phyloP scores from a whole-genome alignment of 345 rosid genomes.

The Populus deltoides region DNA sequence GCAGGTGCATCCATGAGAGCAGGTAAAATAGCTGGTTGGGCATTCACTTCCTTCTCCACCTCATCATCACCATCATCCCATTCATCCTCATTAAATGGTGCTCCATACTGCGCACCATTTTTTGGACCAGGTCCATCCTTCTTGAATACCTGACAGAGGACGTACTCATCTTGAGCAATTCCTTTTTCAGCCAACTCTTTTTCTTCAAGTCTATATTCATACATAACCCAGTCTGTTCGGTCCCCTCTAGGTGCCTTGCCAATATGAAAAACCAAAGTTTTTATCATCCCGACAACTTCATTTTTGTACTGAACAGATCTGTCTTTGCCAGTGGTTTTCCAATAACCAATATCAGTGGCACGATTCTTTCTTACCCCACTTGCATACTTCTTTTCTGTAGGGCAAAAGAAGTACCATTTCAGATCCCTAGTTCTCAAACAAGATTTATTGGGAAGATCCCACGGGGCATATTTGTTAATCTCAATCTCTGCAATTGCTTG shows the following conservation, averaged over 20 bases:
- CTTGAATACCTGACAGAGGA: conserved; percentile 49
- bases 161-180: conserved; percentile 50
- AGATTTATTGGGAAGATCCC: conserved; percentile 56
- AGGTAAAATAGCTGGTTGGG: conserved; percentile 7
- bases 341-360: conserved; percentile 52
- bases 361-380: conserved; percentile 46
- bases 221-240: conserved; percentile 84
- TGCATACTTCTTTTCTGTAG: conserved; percentile 55
- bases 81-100: conserved; percentile 68
- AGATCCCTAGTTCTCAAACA: conserved; percentile 45
- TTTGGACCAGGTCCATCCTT: conserved; percentile 74
- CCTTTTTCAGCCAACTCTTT: conserved; percentile 33
- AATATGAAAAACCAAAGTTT: conserved; percentile 54
- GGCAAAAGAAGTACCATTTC: conserved; percentile 84
- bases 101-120: conserved; percentile 78
- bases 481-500: conserved; percentile 57
- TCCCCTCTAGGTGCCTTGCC: conserved; percentile 50
- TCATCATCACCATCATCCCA: conserved; percentile 56
- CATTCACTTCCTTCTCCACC: conserved; percentile 17
- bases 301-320: conserved; percentile 40
- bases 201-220: conserved; percentile 65
- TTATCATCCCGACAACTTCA: conserved; percentile 54
- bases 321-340: conserved; percentile 82
- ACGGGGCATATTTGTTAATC: conserved; percentile 63
- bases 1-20: not conserved